Base-by-base conservation (phyloP, 306 rosid genomes). In the Cicer cuneatum region DNA sequence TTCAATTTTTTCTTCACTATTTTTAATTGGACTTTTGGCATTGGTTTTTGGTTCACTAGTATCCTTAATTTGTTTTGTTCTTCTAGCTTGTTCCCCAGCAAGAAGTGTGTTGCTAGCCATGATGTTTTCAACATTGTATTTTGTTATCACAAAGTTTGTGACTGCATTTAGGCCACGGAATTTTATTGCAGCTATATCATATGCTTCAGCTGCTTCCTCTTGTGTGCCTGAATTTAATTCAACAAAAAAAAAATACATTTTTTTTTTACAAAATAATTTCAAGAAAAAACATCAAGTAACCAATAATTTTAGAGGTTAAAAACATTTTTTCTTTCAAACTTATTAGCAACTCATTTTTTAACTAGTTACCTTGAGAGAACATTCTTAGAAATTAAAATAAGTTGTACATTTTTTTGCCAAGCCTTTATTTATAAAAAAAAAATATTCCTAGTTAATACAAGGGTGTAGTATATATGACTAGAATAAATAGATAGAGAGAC, bases 141-240 rank as follows among this genome's bases (percentile, higher is more conserved):
- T 83, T 4, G 92, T 81, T 3, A 89, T 87, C 85, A 85, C 97
- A 1, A 93, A 93, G 71, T 93, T 93, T 37, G 98, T 93, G 0
- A 93, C 96, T 0, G 98, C 98, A 76, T 85, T 91, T 46, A 66
- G 83, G 0, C 98, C 98, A 0, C 98, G 97, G 21, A 93, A 91
- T 78, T 91, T 93, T 15, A 93, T 89, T 9, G 98, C 98, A 0
- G 98, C 98, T 54, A 93, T 45, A 75, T 93, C 98, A 76, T 93
- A 93, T 14, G 98, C 96, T 76, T 93, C 98, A 0, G 98, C 98
- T 47, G 98, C 98, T 84, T 93, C 98, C 87, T 93, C 98, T 81
- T 93, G 98, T 14, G 98, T 93, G 72, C 96, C 98, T 93, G 69
- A 72, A 66, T 66, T 73, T 5, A 53, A 41, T 78, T 56, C 18